A percentile compares a stretch with the other conserved stretches of the same genome.
Conservation (phyloP, 805 yeast species). For the Torulaspora indica region DNA sequence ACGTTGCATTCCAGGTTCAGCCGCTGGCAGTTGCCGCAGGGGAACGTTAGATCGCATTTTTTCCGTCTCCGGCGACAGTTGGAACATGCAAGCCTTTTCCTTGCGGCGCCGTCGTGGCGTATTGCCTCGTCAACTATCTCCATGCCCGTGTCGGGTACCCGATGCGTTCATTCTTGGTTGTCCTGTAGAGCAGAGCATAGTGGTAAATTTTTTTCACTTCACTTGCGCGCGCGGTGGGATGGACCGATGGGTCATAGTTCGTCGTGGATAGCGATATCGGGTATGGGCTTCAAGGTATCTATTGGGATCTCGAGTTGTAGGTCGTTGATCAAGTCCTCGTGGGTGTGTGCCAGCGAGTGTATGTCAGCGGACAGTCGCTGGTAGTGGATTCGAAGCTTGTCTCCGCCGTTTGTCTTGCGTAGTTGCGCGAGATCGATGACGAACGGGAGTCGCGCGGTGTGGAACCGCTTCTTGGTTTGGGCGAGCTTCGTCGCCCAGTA, state of each 20-base stretch:
- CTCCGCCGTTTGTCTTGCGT: conserved; percentile 69
- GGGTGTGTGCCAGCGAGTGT: conserved; percentile 71
- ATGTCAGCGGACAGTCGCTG: conserved; percentile 78
- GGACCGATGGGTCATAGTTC: conserved; percentile 9
- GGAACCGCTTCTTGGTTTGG: conserved; percentile 49
- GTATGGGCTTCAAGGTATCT: conserved; percentile 6
- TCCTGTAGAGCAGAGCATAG: background rate
- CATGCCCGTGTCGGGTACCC: conserved; percentile 3
- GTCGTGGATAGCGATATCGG: conserved; percentile 8
- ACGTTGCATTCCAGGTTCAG: conserved; percentile 44
- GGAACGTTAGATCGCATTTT: conserved; percentile 46
- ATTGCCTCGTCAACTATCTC: conserved; percentile 4
- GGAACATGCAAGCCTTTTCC: conserved; percentile 34
- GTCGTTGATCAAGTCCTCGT: conserved; percentile 91
- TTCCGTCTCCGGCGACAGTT: conserved; percentile 38
- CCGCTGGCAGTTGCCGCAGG: conserved; percentile 46
- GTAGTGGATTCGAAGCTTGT: conserved; percentile 74
- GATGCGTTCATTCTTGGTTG: background rate
- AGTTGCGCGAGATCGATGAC: conserved; percentile 71
- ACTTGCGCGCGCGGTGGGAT: no score
- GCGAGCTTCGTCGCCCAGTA: conserved; percentile 71
- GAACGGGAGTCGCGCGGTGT: conserved; percentile 81
- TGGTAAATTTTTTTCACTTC: background rate
- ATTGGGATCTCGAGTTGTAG: conserved; percentile 52
- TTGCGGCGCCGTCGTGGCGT: conserved; percentile 8